Base-by-base conservation (phyloP, 1,139 yeast genomes). In the Chernovozyma sophiae-reginae region DNA sequence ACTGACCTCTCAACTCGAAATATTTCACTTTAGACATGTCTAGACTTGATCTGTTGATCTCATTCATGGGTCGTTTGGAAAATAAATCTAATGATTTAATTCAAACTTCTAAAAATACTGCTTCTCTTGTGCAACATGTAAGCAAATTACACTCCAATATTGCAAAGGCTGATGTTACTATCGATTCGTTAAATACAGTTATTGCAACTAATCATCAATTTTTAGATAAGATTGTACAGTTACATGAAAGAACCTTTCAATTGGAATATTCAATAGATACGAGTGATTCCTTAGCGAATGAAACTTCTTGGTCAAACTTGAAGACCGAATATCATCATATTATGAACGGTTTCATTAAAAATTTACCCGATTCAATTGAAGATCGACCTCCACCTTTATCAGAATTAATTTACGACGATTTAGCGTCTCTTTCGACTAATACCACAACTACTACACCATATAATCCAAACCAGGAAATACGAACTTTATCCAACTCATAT, bases 231-330 rank as follows among this genome's bases (percentile, higher is more conserved):
- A 55, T 66, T 39, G 52, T 58, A 40, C 58, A 56, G 25, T 53
- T 70, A 33, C 48, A 56, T 31, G 65, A 63, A 37, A 62, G 58
- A 43, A 51, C 64, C 3, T 56, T 56, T 38, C 56, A 59, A 38
- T 55, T 69, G 31, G 74, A 68, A 43, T 54, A 66, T 7, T 63
- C 57, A 36, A 38, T 68, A 32, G 49, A 46, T 17, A 37, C 51
- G 32, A 65, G 62, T 40, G 74, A 68, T 45, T 30, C 31, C 18
- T 41, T 58, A 34, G 65, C 72, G 62, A 51, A 72, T 65, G 43
- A 72, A 57, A 55, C 73, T 59, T 71, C 79, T 1, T 64, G 74
- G 43, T 75, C 71, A 34, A 76, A 74, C 42, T 49, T 80, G 33
- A 55, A 62, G 27, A 52, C 60, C 31, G 86, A 79, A 48, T 77